These are phyloP conservation scores for Podila epigama DNA, from an alignment of 192 early-diverging fungal genomes.

Conservation along the genomic window DNA sequence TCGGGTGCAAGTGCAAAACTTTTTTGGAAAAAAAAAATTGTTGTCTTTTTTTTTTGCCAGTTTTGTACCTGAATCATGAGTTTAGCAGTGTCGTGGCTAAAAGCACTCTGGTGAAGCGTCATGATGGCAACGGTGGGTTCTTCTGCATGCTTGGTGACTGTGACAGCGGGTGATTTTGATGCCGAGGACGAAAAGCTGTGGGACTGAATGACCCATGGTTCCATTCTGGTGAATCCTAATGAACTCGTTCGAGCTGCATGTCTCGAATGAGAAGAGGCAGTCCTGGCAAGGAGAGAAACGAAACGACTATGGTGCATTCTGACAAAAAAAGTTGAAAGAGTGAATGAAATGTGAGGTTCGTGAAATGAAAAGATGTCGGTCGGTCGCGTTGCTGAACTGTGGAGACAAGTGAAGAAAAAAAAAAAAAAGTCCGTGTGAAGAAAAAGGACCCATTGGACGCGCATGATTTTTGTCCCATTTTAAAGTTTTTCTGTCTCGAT, in stretches of 20 bases:
- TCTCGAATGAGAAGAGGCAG: not conserved
- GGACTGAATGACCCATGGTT: constrained; percentile 7
- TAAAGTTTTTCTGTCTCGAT: too few relatives aligned
- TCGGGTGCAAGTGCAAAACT: not conserved
- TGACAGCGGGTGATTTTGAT: constrained; percentile 14
- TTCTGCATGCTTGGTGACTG: constrained; percentile 16
- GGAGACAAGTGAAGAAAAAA: too few relatives aligned
- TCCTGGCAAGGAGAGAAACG: constrained; percentile 11
- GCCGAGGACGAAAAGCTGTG: not conserved
- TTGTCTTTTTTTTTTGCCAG: too few relatives aligned
- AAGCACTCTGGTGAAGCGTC: constrained; percentile 37
- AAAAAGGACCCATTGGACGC: too few relatives aligned
- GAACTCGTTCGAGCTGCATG: not conserved
- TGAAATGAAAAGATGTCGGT: too few relatives aligned
- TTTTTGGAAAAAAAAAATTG: not conserved
- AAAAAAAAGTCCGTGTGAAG: too few relatives aligned
- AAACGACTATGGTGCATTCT: constrained; percentile 18
- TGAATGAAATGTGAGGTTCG: too few relatives aligned
- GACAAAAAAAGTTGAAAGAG: not conserved
- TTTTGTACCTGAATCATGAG: constrained; percentile 20
- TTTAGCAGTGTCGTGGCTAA: constrained; percentile 35
- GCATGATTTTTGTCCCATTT: too few relatives aligned
- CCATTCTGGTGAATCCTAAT: not conserved
- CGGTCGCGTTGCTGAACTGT: too few relatives aligned
- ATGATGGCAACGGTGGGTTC: constrained; percentile 31